Conservation (phyloP, 2,329 filamentous ascomycete species). For the Curvularia hawaiiensis region DNA sequence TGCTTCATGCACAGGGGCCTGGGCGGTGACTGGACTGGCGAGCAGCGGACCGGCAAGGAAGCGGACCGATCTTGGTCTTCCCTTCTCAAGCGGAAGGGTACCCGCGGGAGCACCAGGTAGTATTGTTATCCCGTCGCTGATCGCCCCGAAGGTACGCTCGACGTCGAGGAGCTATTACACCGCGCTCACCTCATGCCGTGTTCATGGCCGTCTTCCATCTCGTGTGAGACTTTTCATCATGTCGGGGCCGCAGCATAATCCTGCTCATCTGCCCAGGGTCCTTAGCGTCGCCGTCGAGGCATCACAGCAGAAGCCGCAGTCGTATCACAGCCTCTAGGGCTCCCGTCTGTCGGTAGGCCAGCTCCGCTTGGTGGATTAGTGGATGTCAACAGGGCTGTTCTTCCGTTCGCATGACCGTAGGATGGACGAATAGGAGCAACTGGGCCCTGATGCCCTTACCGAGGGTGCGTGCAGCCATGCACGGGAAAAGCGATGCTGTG, state of each 20-base stretch:
- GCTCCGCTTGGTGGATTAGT: conserved; percentile 15
- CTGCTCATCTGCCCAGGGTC: conserved; percentile 5
- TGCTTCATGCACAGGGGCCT: conserved; percentile 27
- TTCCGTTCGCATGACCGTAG: conserved; percentile 45
- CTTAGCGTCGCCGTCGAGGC: conserved; percentile 16
- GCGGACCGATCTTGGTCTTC: conserved; percentile 28
- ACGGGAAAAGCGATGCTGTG: conserved; percentile 31
- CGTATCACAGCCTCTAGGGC: conserved; percentile 36
- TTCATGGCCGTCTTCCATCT: conserved; percentile 15
- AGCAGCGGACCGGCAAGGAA: conserved; percentile 28
- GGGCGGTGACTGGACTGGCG: conserved; percentile 41
- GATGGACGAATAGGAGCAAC: conserved; percentile 36
- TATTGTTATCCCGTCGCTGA: conserved; percentile 29
- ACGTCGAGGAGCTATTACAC: conserved; percentile 19
- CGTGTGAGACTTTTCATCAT: conserved; percentile 23
- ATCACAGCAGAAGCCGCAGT: conserved; percentile 19
- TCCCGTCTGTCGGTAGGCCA: conserved; percentile 14
- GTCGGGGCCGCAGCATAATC: conserved; percentile 11
- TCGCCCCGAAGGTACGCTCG: conserved; percentile 13
- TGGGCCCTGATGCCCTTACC: conserved; percentile 21
- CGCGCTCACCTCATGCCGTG: conserved; percentile 11
- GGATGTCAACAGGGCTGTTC: conserved; percentile 19
- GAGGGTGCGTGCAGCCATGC: conserved; percentile 37
- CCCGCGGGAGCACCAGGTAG: conserved; percentile 40
- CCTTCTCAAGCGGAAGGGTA: conserved; percentile 38